These are phyloP conservation scores for Bisporella sp. DNA, from an alignment of 2,329 filamentous ascomycete species.

Conservation along the genomic window DNA sequence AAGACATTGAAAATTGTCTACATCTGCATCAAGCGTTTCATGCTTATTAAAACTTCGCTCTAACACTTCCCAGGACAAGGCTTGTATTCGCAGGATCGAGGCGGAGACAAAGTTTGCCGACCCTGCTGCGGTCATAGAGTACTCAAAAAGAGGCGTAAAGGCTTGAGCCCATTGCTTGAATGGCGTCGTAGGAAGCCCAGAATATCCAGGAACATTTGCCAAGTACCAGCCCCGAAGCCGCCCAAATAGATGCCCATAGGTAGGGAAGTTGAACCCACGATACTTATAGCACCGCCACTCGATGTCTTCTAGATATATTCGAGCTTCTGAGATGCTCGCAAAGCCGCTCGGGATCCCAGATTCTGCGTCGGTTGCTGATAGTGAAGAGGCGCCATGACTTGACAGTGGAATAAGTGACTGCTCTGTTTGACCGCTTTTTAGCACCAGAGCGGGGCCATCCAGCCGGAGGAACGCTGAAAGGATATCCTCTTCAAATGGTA, in stretches of 20 bases:
- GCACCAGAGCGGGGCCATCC: slow-evolving; percentile 11
- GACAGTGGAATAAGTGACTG: background rate
- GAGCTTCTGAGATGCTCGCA: slow-evolving; percentile 7
- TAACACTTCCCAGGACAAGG: slow-evolving; percentile 4
- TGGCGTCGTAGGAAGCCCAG: background rate
- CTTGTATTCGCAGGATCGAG: slow-evolving; percentile 15
- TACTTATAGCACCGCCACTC: slow-evolving; percentile 3
- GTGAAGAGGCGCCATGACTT: no score
- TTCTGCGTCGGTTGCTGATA: no score
- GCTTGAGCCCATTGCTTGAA: slow-evolving; percentile 19
- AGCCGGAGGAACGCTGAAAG: slow-evolving; percentile 19
- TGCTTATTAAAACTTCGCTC: no score
- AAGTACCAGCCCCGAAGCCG: slow-evolving; percentile 2
- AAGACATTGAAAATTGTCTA: background rate
- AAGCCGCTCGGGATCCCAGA: slow-evolving; percentile 5
- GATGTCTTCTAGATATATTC: slow-evolving; percentile 10
- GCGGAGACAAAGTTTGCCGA: slow-evolving; percentile 13
- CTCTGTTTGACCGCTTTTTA: slow-evolving; percentile 9
- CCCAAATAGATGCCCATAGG: background rate
- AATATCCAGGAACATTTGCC: background rate
- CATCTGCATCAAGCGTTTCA: no score
- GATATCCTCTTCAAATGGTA: slow-evolving; percentile 14
- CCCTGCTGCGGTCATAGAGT: slow-evolving; percentile 12
- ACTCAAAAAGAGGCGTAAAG: slow-evolving; percentile 14
- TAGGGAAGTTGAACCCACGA: no score